These are phyloP conservation scores for Vitis hybrid DNA, from an alignment of 177 flowering plant species.

Conservation along the genomic window DNA sequence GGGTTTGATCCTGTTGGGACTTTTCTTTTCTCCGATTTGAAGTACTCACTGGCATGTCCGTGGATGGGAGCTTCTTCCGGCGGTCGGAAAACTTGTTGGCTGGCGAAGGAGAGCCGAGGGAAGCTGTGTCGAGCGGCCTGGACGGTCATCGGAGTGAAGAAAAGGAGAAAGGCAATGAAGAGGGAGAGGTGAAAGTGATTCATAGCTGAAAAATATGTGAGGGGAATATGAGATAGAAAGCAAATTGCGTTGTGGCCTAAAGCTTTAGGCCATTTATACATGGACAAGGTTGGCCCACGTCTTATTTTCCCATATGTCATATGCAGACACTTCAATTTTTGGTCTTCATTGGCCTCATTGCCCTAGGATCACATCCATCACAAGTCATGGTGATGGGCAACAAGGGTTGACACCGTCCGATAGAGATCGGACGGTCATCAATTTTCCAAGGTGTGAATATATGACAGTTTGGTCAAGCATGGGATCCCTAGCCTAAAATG, in stretches of 20 bases:
- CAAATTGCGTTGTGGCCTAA: background rate
- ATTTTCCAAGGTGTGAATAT: no score
- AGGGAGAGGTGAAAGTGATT: conserved; percentile 25
- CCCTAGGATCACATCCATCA: no score
- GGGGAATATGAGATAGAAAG: conserved; percentile 2
- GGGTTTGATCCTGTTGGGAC: conserved; percentile 50
- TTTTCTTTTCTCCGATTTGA: conserved; percentile 33
- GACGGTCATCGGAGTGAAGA: conserved; percentile 13
- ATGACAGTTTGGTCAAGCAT: background rate
- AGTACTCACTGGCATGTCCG: conserved; percentile 6
- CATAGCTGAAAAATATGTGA: conserved; percentile 21
- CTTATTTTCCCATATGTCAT: background rate
- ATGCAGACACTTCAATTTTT: background rate
- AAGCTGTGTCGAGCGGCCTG: conserved; percentile 5
- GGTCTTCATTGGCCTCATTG: no score
- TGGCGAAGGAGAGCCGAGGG: background rate
- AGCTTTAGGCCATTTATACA: background rate
- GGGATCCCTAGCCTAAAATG: background rate
- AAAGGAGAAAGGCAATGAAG: background rate
- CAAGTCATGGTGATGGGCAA: no score
- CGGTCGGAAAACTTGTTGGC: conserved; percentile 8
- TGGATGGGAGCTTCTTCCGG: background rate
- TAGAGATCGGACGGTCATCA: background rate
- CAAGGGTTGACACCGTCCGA: background rate
- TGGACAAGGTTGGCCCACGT: background rate